phyloP scores from a whole-genome alignment of 345 rosid genomes.

The Cardamine chenopodiifolia region DNA sequence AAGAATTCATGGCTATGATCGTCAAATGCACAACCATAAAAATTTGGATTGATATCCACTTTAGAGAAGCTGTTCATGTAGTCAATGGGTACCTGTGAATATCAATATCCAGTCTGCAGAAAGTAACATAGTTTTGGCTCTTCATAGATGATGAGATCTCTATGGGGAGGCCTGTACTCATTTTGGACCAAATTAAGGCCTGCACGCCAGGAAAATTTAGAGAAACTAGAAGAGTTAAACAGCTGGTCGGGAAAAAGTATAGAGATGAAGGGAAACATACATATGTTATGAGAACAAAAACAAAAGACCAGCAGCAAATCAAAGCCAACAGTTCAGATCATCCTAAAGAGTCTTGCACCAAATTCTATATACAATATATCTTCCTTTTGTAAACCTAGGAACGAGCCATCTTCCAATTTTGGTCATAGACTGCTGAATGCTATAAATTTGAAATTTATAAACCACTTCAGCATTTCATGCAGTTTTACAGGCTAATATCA shows the following conservation, averaged over 20 bases:
- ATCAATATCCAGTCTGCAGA: constrained; percentile 95
- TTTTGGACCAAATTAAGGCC: constrained; percentile 99
- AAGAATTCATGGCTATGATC: constrained; percentile 9
- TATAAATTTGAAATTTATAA: background rate
- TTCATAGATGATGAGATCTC: constrained; percentile 91
- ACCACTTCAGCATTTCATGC: constrained; percentile 15
- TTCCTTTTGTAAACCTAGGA: constrained; percentile 7
- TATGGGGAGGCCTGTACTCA: constrained; percentile 98
- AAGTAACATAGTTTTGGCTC: constrained; percentile 69
- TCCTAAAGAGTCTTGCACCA: background rate
- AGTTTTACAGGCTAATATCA: constrained; percentile 6
- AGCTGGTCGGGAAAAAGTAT: background rate
- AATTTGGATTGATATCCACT: constrained; percentile 5
- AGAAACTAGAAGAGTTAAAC: constrained; percentile 27
- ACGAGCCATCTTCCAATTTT: background rate
- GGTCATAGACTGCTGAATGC: constrained; percentile 6
- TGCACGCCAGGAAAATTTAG: constrained; percentile 42
- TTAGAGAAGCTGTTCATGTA: constrained; percentile 11
- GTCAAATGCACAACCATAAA: constrained; percentile 10
- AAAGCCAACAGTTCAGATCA: background rate
- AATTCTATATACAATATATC: background rate
- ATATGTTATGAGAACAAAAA: background rate
- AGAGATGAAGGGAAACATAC: background rate
- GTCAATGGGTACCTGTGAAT: constrained; percentile 67
- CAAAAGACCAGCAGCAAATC: constrained; percentile 7